Evolutionary conservation across 2,329 filamentous ascomycete genomes (phyloP).

Genomic region (Zasmidium citrigriseum): DNA sequence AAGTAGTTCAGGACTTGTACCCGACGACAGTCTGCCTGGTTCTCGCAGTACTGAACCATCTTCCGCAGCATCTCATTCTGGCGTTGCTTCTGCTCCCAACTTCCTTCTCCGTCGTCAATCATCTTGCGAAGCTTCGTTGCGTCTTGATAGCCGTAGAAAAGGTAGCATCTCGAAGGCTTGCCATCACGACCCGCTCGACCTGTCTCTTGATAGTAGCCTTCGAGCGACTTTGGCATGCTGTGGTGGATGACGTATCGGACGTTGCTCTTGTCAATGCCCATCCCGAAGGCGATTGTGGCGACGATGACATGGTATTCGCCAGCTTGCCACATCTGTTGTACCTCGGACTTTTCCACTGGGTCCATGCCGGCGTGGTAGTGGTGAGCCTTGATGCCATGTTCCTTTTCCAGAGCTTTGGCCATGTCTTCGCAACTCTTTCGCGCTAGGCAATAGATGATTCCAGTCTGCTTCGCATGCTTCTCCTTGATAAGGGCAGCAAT

Average conservation of each 20-base stretch:
- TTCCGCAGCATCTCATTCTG: constrained; percentile 82
- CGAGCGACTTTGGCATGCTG: constrained; percentile 87
- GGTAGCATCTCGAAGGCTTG: constrained; percentile 80
- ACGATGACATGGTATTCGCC: constrained; percentile 85
- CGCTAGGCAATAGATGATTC: constrained; percentile 92
- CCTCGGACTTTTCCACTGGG: constrained; percentile 64
- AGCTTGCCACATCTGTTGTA: constrained; percentile 81
- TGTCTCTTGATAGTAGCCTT: constrained; percentile 98
- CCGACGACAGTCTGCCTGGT: constrained; percentile 81
- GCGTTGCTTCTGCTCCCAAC: constrained; percentile 76
- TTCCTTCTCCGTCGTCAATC: constrained; percentile 75
- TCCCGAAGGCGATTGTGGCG: constrained; percentile 96
- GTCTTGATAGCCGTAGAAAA: constrained; percentile 84
- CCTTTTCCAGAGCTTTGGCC: constrained; percentile 64
- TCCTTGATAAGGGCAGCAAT: constrained; percentile 69
- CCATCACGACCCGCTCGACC: constrained; percentile 92
- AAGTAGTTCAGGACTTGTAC: constrained; percentile 93
- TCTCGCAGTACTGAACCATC: constrained; percentile 87
- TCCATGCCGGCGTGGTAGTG: constrained; percentile 86
- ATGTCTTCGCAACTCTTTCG: constrained; percentile 79
- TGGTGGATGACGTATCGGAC: constrained; percentile 97
- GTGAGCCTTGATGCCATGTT: constrained; percentile 68
- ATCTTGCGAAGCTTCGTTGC: constrained; percentile 72
- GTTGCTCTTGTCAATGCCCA: constrained; percentile 99
- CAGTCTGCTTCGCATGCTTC: constrained; percentile 71